Evolutionary conservation across 2,329 filamentous ascomycete species (phyloP).

Genomic region (Colletotrichum lentis): DNA sequence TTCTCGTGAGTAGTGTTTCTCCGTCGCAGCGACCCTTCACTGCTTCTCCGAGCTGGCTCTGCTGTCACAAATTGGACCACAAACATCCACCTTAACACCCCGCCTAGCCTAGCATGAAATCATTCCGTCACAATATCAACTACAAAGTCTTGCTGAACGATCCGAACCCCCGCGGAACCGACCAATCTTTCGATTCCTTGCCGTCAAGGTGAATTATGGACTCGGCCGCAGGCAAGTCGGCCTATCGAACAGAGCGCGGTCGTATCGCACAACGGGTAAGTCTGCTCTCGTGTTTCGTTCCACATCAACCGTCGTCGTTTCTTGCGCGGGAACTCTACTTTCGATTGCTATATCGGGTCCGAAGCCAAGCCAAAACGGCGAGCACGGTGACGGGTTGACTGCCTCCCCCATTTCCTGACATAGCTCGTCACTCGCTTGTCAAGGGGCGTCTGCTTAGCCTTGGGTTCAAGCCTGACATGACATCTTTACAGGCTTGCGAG

Average conservation of each 20-base stretch:
- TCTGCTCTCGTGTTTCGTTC: conserved; percentile 6
- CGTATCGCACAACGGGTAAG: conserved; percentile 52
- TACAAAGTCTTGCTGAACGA: conserved; percentile 26
- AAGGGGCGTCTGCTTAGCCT: neutral
- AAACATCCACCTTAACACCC: neutral
- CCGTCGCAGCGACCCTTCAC: neutral
- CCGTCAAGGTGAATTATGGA: conserved; percentile 39
- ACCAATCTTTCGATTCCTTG: conserved; percentile 14
- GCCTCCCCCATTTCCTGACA: neutral
- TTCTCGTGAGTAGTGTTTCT: conserved; percentile 13
- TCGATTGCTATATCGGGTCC: neutral
- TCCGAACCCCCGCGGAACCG: neutral
- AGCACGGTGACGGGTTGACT: neutral
- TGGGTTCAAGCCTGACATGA: conserved; percentile 6
- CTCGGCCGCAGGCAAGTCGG: conserved; percentile 44
- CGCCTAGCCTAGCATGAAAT: conserved; percentile 20
- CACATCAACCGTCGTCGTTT: neutral
- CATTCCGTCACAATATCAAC: conserved; percentile 14
- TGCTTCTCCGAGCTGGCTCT: neutral
- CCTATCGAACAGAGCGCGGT: conserved; percentile 50
- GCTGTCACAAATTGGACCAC: conserved; percentile 7
- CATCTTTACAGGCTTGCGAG: conserved; percentile 59
- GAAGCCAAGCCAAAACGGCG: neutral
- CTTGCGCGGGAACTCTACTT: neutral
- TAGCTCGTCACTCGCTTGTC: too few relatives aligned